phyloP scores from a whole-genome alignment of 371 early-diverging fungal genomes.

The Lichtheimia ornata region DNA sequence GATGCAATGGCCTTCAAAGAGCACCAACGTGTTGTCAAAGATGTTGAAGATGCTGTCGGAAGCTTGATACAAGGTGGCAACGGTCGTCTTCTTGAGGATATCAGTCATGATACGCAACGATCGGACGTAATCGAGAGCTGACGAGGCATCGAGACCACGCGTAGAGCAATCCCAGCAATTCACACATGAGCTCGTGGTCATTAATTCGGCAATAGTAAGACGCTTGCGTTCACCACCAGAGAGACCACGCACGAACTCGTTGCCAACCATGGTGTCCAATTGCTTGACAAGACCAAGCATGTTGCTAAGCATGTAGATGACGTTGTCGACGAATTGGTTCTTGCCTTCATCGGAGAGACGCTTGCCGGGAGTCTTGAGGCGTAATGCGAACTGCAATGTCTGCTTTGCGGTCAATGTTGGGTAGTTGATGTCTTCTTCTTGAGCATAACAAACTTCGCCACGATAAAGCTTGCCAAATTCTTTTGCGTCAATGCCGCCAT shows the following conservation, averaged over 20 bases:
- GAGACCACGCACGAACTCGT: slow-evolving; percentile 78
- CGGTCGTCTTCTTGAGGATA: slow-evolving; percentile 53
- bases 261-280: slow-evolving; percentile 79
- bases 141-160: slow-evolving; percentile 87
- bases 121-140: slow-evolving; percentile 76
- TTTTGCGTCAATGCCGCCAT: slow-evolving; percentile 46
- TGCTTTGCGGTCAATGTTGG: slow-evolving; percentile 43
- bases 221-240: slow-evolving; percentile 90
- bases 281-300: slow-evolving; percentile 73
- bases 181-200: slow-evolving; percentile 72
- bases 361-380: slow-evolving; percentile 45
- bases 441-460: slow-evolving; percentile 47
- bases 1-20: slow-evolving; percentile 72
- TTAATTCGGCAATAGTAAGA: slow-evolving; percentile 80
- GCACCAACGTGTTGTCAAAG: slow-evolving; percentile 72
- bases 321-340: slow-evolving; percentile 24
- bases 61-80: slow-evolving; percentile 68
- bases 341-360: slow-evolving; percentile 26
- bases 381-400: slow-evolving; percentile 51
- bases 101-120: slow-evolving; percentile 68
- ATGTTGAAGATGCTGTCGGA: slow-evolving; percentile 74
- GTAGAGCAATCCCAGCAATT: slow-evolving; percentile 88
- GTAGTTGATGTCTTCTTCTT: slow-evolving; percentile 55
- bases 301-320: slow-evolving; percentile 45
- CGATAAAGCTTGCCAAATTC: slow-evolving; percentile 39